Conservation (phyloP, 768 basidiomycete genomes). For the Galerina sulciceps region DNA sequence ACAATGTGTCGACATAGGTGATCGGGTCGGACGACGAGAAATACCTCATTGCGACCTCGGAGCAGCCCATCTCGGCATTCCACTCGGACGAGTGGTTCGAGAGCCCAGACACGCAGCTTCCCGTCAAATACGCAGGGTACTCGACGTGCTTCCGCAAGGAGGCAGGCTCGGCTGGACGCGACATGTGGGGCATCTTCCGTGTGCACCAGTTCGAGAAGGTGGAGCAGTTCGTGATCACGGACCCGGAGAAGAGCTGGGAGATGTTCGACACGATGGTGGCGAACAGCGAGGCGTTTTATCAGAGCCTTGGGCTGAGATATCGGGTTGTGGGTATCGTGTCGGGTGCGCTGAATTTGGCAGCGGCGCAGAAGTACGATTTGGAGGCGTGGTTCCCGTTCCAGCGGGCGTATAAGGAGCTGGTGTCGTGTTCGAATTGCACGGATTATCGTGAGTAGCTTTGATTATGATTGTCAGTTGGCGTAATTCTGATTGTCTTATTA, state of each 20-base stretch:
- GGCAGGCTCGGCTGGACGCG: slow-evolving; percentile 94
- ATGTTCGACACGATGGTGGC: slow-evolving; percentile 91
- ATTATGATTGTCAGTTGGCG: not conserved
- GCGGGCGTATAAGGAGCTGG: slow-evolving; percentile 93
- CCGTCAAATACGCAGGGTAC: slow-evolving; percentile 85
- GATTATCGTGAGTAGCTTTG: slow-evolving; percentile 88
- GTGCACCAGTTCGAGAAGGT: slow-evolving; percentile 99
- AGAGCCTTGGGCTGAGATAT: slow-evolving; percentile 92
- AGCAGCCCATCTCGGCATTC: slow-evolving; percentile 96
- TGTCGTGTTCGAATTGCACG: slow-evolving; percentile 97
- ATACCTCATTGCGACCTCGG: slow-evolving; percentile 98
- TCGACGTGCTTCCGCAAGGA: slow-evolving; percentile 99
- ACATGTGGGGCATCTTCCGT: slow-evolving; percentile 99
- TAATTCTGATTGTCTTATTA: slow-evolving; percentile 33
- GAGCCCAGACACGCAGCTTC: slow-evolving; percentile 88
- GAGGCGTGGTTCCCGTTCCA: slow-evolving; percentile 99
- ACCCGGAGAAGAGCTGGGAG: slow-evolving; percentile 93
- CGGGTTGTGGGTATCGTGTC: slow-evolving; percentile 94
- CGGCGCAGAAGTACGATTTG: slow-evolving; percentile 95
- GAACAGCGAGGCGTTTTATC: slow-evolving; percentile 93
- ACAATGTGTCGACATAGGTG: slow-evolving; percentile 49
- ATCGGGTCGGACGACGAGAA: slow-evolving; percentile 93
- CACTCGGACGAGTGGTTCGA: slow-evolving; percentile 99
- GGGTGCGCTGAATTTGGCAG: slow-evolving; percentile 95
- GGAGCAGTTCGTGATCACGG: slow-evolving; percentile 95